phyloP scores from a whole-genome alignment of 768 basidiomycete species.

The Lactarius tabidus region DNA sequence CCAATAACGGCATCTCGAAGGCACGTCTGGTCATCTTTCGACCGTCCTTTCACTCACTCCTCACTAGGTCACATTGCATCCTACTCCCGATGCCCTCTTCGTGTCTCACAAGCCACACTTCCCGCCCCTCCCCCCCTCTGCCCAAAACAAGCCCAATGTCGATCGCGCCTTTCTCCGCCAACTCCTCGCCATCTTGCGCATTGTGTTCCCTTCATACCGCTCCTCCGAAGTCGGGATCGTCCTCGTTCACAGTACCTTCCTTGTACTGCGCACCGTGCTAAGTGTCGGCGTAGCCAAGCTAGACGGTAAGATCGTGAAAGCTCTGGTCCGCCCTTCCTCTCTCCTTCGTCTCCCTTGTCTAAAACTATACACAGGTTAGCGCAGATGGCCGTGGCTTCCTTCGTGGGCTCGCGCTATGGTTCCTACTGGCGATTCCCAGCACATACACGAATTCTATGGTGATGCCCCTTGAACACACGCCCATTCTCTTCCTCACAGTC shows the following conservation, averaged over 20 bases:
- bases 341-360: background rate
- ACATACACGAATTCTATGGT: conserved; percentile 97
- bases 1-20: conserved; percentile 58
- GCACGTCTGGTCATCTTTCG: conserved; percentile 35
- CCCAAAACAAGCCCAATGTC: conserved; percentile 54
- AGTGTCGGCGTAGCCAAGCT: conserved; percentile 84
- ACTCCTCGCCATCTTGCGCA: conserved; percentile 67
- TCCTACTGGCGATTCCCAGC: conserved; percentile 83
- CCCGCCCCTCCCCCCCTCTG: conserved; percentile 45
- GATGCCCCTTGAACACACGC: background rate
- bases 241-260: conserved; percentile 74
- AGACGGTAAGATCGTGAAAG: conserved; percentile 85
- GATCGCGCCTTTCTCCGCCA: conserved; percentile 68
- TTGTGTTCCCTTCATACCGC: conserved; percentile 59
- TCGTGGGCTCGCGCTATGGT: conserved; percentile 82
- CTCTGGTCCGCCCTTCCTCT: conserved; percentile 49
- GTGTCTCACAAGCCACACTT: conserved; percentile 54
- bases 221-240: conserved; percentile 74
- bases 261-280: conserved; percentile 80
- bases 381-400: conserved; percentile 84
- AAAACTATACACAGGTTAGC: conserved; percentile 46
- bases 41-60: background rate
- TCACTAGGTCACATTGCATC: conserved; percentile 42
- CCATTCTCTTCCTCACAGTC: background rate
- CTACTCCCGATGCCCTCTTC: conserved; percentile 49